These are phyloP conservation scores for Ganoderma multipileum DNA, from an alignment of 1,284 basidiomycete species.

Conservation along the genomic window DNA sequence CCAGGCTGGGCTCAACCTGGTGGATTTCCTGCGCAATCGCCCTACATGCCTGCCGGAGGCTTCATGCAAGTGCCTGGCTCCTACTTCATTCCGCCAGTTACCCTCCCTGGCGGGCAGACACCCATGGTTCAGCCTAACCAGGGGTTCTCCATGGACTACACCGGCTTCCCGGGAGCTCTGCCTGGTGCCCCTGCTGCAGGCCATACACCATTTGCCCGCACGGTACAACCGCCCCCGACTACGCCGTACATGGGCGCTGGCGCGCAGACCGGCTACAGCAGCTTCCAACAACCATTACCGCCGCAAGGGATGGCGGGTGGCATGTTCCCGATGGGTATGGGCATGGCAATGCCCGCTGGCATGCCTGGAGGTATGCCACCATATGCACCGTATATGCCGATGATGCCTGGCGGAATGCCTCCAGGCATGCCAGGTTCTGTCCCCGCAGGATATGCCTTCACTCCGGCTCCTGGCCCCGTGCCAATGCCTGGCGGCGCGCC, in stretches of 20 bases:
- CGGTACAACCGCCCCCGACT: conserved; percentile 20
- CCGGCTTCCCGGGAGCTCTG: conserved; percentile 34
- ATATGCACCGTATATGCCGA: background rate
- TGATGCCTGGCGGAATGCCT: conserved; percentile 17
- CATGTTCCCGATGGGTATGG: conserved; percentile 20
- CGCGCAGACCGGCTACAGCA: conserved; percentile 30
- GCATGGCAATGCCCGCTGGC: conserved; percentile 19
- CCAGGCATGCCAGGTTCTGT: conserved; percentile 19
- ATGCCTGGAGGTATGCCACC: conserved; percentile 18
- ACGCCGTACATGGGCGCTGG: conserved; percentile 30
- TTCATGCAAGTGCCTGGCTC: conserved; percentile 35
- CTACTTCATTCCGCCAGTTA: conserved; percentile 41
- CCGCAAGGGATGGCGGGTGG: conserved; percentile 6
- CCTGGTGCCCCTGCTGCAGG: conserved; percentile 16
- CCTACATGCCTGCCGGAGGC: conserved; percentile 24
- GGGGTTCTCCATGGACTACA: conserved; percentile 38
- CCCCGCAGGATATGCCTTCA: conserved; percentile 1
- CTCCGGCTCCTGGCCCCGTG: background rate
- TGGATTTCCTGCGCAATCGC: conserved; percentile 24
- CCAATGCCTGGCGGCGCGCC: conserved; percentile 23
- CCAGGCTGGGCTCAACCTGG: conserved; percentile 32
- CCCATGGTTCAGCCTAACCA: conserved; percentile 31
- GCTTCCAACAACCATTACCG: conserved; percentile 33
- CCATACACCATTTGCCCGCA: conserved; percentile 25
- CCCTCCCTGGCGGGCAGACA: conserved; percentile 31